Evolutionary conservation across 306 rosid genomes (phyloP).

Genomic region (Vigna unguiculata): DNA sequence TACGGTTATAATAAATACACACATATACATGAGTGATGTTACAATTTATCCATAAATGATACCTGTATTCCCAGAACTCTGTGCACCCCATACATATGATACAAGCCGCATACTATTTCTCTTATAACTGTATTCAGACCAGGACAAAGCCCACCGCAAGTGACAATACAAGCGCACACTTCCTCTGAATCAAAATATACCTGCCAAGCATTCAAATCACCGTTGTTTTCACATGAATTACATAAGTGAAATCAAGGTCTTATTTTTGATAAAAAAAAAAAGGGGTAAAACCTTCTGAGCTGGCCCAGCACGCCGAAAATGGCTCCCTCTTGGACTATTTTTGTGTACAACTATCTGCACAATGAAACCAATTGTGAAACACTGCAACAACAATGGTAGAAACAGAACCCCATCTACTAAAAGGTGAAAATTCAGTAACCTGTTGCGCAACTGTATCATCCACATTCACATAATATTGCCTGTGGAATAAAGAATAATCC

Average conservation of each 20-base stretch:
- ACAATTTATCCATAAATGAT: neutral
- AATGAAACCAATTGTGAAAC: slow-evolving; percentile 28
- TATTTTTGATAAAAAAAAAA: neutral
- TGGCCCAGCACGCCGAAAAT: slow-evolving; percentile 96
- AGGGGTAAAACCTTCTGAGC: slow-evolving; percentile 61
- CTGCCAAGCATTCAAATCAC: slow-evolving; percentile 50
- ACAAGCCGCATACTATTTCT: slow-evolving; percentile 87
- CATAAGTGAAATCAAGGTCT: neutral
- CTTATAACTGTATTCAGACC: slow-evolving; percentile 97
- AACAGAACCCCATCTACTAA: neutral
- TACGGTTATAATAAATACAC: neutral
- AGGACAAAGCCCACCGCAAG: slow-evolving; percentile 98
- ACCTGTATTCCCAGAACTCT: slow-evolving; percentile 80
- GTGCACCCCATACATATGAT: slow-evolving; percentile 89
- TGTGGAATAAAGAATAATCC: slow-evolving; percentile 47
- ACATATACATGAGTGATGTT: neutral
- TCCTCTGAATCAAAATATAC: slow-evolving; percentile 82
- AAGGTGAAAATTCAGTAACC: slow-evolving; percentile 42
- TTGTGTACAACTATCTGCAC: slow-evolving; percentile 79
- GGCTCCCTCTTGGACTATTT: slow-evolving; percentile 79
- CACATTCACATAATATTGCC: slow-evolving; percentile 85
- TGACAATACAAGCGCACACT: slow-evolving; percentile 85
- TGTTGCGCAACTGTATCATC: slow-evolving; percentile 75
- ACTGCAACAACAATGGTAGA: slow-evolving; percentile 12
- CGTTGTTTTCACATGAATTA: neutral